Evolutionary conservation across 2,329 filamentous ascomycete genomes (phyloP).

Genomic region (Tolypocladium nubicola): DNA sequence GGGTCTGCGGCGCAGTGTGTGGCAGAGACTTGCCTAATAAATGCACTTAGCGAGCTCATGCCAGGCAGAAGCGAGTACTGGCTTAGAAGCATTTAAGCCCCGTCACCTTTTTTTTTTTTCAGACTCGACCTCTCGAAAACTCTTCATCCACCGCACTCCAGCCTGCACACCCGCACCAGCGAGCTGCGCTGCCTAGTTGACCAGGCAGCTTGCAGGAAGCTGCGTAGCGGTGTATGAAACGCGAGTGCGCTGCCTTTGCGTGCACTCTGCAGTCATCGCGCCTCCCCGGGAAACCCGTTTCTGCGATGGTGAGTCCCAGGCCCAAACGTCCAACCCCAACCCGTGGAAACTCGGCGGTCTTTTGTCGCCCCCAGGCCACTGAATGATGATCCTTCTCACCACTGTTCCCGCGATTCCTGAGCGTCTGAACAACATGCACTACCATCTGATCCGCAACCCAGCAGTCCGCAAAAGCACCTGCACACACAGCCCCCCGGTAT

Average conservation of each 20-base stretch:
- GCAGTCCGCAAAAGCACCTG: background rate
- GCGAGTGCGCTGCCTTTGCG: background rate
- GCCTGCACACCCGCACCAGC: background rate
- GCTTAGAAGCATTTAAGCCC: background rate
- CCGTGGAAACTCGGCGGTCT: background rate
- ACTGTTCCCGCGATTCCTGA: constrained; percentile 54
- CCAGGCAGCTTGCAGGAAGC: background rate
- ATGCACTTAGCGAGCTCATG: background rate
- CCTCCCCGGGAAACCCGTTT: background rate
- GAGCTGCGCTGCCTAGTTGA: background rate
- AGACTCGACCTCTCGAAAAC: background rate
- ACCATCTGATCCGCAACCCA: constrained; percentile 51
- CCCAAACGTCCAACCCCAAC: background rate
- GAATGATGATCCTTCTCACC: constrained; percentile 45
- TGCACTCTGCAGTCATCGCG: background rate
- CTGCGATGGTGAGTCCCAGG: background rate
- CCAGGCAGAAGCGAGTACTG: background rate
- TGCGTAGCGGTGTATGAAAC: background rate
- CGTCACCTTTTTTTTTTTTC: background rate
- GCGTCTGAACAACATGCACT: constrained; percentile 62
- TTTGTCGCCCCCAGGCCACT: background rate
- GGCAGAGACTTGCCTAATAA: background rate
- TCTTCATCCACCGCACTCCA: background rate
- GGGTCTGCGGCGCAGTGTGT: background rate
- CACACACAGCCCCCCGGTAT: background rate